A percentile compares a stretch with the other conserved stretches of the same genome.
Conservation (phyloP, 257 asterid species). For the Fraxinus excelsior region DNA sequence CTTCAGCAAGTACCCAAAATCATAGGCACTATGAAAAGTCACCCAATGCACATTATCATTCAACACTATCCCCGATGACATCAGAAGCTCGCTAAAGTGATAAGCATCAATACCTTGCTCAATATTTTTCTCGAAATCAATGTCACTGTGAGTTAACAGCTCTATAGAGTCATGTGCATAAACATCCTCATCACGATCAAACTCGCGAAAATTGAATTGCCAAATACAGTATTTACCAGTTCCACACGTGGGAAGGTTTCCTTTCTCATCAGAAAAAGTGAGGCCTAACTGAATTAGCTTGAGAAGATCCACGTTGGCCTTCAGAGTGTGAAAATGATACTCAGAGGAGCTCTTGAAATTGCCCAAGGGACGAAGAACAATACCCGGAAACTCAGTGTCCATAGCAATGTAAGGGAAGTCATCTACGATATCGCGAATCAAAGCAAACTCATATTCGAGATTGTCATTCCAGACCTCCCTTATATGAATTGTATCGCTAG, state of each 20-base stretch:
- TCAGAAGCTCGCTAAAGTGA: background rate
- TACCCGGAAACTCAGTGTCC: background rate
- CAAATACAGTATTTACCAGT: constrained; percentile 1
- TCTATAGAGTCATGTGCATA: background rate
- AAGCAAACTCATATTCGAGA: constrained; percentile 27
- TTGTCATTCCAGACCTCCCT: constrained; percentile 31
- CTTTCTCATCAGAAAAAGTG: background rate
- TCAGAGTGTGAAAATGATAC: background rate
- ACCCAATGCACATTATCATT: constrained; percentile 1
- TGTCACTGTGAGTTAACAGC: background rate
- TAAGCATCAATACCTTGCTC: background rate
- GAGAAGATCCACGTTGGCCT: constrained; percentile 3
- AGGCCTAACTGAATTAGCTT: background rate
- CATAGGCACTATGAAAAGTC: background rate
- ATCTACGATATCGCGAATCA: constrained; percentile 16
- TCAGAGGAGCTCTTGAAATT: background rate
- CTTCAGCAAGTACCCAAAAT: background rate
- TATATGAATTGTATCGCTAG: constrained; percentile 16
- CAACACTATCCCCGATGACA: background rate
- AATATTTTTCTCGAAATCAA: background rate
- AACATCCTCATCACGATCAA: background rate
- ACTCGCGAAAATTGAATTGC: background rate
- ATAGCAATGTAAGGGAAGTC: background rate
- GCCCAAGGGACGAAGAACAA: constrained; percentile 3
- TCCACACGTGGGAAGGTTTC: background rate